phyloP scores from a whole-genome alignment of 305 asterid species.

The Fraxinus ornus region DNA sequence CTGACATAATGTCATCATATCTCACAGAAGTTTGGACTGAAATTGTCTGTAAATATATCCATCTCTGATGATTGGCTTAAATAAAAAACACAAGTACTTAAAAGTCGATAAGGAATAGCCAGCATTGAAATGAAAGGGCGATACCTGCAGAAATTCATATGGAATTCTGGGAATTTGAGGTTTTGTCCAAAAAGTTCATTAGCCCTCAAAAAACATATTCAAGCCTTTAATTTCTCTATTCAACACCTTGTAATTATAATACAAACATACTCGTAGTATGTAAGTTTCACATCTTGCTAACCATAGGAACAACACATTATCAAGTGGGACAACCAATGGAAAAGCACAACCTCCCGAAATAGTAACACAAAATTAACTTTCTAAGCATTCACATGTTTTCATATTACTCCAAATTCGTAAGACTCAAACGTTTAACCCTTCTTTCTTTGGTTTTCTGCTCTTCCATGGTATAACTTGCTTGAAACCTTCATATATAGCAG shows the following conservation, averaged over 20 bases:
- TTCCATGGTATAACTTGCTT: slow-evolving; percentile 27
- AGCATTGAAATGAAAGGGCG: neutral
- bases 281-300: neutral
- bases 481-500: slow-evolving; percentile 22
- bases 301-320: neutral
- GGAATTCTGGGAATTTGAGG: neutral
- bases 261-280: neutral
- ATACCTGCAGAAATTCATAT: neutral
- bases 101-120: neutral
- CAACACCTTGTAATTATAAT: neutral
- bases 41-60: neutral
- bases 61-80: neutral
- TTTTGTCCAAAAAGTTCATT: neutral
- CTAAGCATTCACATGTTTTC: neutral
- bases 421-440: neutral
- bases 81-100: neutral
- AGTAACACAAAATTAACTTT: neutral
- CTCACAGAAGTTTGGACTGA: neutral
- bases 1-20: neutral
- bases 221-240: neutral
- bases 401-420: neutral
- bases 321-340: neutral
- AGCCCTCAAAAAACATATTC: neutral
- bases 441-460: slow-evolving; percentile 19
- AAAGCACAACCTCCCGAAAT: neutral